Base-by-base conservation (phyloP, 495 filamentous ascomycete genomes). In the Podospora pseudoanserina region DNA sequence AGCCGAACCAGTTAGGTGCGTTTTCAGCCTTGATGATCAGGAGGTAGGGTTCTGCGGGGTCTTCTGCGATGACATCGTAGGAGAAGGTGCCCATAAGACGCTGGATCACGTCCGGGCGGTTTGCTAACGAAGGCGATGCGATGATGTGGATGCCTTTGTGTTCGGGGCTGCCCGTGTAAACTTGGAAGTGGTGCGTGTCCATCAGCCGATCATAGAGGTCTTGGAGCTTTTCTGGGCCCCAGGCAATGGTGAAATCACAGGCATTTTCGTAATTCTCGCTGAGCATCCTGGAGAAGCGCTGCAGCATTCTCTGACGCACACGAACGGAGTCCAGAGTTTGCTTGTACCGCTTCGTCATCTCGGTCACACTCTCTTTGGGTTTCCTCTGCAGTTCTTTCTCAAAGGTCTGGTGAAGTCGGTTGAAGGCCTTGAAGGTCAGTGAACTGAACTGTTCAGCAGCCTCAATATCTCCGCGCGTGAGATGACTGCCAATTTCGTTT, bases 371-470 rank as follows among this genome's bases (percentile, higher is more conserved):
- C 76, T 97, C 92, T 67, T 96, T 91, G 9, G 90, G 88, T 67
- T 89, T 87, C 61, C 89, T 84, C 70, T 93, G 90, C 5, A 98
- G 84, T 75, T 99, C 95, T 70, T 89, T 89, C 73, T 98, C 94
- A 72, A 98, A 99, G 62, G 93, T 92, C 65, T 89, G 86, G 77
- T 90, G 96, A 61, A 99, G 83, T 63, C 95, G 88, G 71, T 90
- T 90, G 65, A 97, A 81, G 32, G 93, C 92, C 78, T 96, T 97
- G 71, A 90, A 91, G 28, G 95, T 99, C 66, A 99, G 86, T 11
- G 91, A 91, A 77, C 91, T 95, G 75, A 98, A 99, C 74, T 99
- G 96, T 79, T 99, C 95, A n/a, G 95, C 95, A 53, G 98, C 96
- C 80, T 98, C 93, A 30, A 97, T 89, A 79, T 98, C 94, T 65